Evolutionary conservation across 2,329 filamentous ascomycete genomes (phyloP), one percentile per base, ranked within the genome.

Genomic region (Xylariaceae sp.): DNA sequence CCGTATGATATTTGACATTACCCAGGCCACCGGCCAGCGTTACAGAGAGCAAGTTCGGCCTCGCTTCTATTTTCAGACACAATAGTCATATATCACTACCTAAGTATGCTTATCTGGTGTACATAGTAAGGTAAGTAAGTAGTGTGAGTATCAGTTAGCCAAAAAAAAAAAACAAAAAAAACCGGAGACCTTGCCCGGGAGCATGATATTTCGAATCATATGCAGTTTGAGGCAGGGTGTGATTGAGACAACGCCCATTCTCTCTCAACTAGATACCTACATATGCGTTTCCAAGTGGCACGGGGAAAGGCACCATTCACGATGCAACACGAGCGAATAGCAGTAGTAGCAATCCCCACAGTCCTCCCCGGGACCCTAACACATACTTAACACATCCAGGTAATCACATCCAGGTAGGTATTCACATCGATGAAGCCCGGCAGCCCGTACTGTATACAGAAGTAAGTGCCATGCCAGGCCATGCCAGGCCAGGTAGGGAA

Each of bases 401-500:
- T 37, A 7, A 2, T 37, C 35, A 37, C 5, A 9, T 9, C 5
- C 12, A 7, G 3, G 8, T 37, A 37, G 35, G 35, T 37, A 37
- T 11, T 9, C 35, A 3, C 3, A 6, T 11, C 8, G 35, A 11
- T 37, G 12, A 37, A 11, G 8, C 12, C 35, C 35, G 35, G 35
- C 8, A 37, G 5, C 8, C 19, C 35, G 8, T 37, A 37, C 35
- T 37, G 35, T 37, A 37, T 37, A 37, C 35, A 11, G 3, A 37
- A 9, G 8, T 37, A 11, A 11, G 12, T 11, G 8, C 35, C 8
- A 37, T 11, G 35, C 12, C 8, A 7, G 35, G 3, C 8, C 12
- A 11, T 37, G 8, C 50, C 45, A 53, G 54, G 49, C 59, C 53
- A 54, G 5, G 5, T 34, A 9, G 19, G 19, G 19, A 19, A 19